phyloP scores from a whole-genome alignment of 208 protist genomes.

The Plasmodiophora brassicae region DNA sequence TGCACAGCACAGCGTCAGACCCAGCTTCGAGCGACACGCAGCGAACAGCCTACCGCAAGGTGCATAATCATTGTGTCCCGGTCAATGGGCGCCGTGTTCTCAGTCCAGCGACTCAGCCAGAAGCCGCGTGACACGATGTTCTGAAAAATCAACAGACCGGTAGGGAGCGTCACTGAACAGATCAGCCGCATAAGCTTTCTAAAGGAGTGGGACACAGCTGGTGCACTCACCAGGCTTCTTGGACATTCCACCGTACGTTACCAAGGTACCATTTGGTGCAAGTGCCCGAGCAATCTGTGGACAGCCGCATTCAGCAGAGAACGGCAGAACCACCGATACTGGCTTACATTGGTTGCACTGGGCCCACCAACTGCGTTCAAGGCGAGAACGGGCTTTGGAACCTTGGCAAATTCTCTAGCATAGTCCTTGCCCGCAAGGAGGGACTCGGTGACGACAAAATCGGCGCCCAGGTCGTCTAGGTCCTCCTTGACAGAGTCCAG shows the following conservation, averaged over 20 bases:
- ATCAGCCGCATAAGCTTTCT: too few relatives aligned
- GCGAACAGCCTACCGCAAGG: too few relatives aligned
- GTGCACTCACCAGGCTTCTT: conserved; percentile 78
- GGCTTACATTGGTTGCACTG: background rate
- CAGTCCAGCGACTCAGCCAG: conserved; percentile 73
- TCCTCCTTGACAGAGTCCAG: conserved; percentile 19
- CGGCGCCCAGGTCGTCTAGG: conserved; percentile 47
- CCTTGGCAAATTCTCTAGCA: background rate
- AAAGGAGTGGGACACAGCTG: too few relatives aligned
- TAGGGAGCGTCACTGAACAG: conserved; percentile 83
- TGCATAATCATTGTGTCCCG: too few relatives aligned
- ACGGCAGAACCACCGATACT: background rate
- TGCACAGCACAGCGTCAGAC: too few relatives aligned
- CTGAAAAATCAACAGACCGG: conserved; percentile 78
- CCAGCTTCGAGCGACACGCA: too few relatives aligned
- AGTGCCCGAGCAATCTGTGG: background rate
- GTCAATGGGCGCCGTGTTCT: too few relatives aligned
- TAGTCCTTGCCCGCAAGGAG: background rate
- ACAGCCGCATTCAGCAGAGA: background rate
- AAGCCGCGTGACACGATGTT: conserved; percentile 82
- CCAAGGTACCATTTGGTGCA: conserved; percentile 72
- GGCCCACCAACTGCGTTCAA: conserved; percentile 30
- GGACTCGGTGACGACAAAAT: conserved; percentile 36
- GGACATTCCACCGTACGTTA: conserved; percentile 92
- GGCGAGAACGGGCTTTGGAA: background rate